Conservation (phyloP, 2,329 filamentous ascomycete species). For the Pyrenochaeta sp. region DNA sequence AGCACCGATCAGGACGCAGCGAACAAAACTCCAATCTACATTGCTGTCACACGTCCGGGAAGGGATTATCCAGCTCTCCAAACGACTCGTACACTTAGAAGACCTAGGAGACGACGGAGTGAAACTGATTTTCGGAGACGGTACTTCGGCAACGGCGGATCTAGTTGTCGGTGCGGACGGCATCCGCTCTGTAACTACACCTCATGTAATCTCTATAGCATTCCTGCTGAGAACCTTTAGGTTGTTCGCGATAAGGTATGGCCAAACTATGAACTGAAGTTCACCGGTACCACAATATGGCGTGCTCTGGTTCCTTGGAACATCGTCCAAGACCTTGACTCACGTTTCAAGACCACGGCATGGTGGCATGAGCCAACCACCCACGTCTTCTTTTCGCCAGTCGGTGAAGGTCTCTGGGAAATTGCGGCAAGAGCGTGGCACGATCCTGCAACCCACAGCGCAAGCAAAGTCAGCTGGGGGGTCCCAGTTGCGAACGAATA, state of each 20-base stretch:
- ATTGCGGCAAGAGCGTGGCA: conserved; percentile 49
- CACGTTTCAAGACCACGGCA: conserved; percentile 44
- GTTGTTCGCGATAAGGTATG: conserved; percentile 53
- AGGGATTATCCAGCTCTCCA: conserved; percentile 55
- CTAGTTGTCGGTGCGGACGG: conserved; percentile 57
- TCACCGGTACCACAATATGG: conserved; percentile 60
- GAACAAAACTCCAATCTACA: conserved; percentile 56
- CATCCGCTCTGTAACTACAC: conserved; percentile 59
- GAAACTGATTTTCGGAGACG: conserved; percentile 54
- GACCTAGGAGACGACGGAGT: conserved; percentile 46
- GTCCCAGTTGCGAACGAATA: conserved; percentile 46
- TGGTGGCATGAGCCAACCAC: conserved; percentile 56
- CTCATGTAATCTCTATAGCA: not conserved
- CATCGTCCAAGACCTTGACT: conserved; percentile 36
- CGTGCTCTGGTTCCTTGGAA: conserved; percentile 51
- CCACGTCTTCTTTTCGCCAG: conserved; percentile 48
- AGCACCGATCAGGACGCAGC: conserved; percentile 18
- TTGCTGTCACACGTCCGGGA: conserved; percentile 57
- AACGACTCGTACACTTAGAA: conserved; percentile 52
- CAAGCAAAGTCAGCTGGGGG: conserved; percentile 48
- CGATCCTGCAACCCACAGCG: conserved; percentile 38
- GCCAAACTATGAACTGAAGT: conserved; percentile 54
- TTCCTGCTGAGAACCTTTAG: conserved; percentile 31
- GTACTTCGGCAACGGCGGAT: conserved; percentile 49
- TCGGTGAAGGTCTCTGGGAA: conserved; percentile 51